phyloP scores from a whole-genome alignment of 73 alveolate genomes.

The Halteria grandinella region DNA sequence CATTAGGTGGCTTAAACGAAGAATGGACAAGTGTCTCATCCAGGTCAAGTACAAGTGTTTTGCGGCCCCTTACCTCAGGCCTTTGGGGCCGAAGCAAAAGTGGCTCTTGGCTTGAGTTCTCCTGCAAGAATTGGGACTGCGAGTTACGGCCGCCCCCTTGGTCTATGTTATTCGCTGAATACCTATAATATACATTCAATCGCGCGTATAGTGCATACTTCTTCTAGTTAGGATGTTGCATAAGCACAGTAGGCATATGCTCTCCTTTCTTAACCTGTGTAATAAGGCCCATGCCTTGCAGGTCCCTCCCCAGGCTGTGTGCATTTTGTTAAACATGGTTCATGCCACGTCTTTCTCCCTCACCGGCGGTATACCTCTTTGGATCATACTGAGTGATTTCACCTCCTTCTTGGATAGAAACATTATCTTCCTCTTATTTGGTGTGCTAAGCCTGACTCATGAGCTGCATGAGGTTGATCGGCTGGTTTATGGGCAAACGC shows the following conservation, averaged over 20 bases:
- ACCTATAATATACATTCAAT: not conserved
- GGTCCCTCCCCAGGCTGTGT: conserved; percentile 44
- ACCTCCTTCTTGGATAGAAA: too few species aligned
- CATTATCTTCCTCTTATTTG: too few species aligned
- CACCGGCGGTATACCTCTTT: too few species aligned
- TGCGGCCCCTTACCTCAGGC: conserved; percentile 28
- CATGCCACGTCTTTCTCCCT: too few species aligned
- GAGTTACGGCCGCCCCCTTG: not conserved
- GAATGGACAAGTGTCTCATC: conserved; percentile 89
- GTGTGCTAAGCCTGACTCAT: too few species aligned
- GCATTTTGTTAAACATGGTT: too few species aligned
- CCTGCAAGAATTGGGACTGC: not conserved
- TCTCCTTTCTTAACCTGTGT: conserved; percentile 36
- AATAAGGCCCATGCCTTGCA: conserved; percentile 40
- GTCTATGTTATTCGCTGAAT: not conserved
- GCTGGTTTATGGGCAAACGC: too few species aligned
- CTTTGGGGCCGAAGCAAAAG: conserved; percentile 22
- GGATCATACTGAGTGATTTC: too few species aligned
- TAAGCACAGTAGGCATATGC: conserved; percentile 29
- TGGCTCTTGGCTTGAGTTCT: not conserved
- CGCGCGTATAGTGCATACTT: too few species aligned
- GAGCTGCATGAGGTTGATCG: too few species aligned
- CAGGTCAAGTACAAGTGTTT: conserved; percentile 79
- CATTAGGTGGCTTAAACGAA: conserved; percentile 45
- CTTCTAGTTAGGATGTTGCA: not conserved